These are phyloP conservation scores for Chrysanthemum lavandulifolium DNA, from an alignment of 129 eudicot species.

Conservation along the genomic window DNA sequence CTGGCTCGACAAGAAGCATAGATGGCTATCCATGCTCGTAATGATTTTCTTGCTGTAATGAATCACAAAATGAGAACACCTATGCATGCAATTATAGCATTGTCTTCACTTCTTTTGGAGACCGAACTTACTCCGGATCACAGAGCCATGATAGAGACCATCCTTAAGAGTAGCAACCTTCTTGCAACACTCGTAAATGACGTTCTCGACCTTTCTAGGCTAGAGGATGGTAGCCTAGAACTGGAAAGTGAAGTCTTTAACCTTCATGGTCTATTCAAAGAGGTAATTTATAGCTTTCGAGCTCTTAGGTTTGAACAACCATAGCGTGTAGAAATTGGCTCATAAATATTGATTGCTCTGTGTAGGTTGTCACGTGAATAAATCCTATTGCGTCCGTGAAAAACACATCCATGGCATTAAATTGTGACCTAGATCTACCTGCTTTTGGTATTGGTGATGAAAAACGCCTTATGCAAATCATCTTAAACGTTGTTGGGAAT, in stretches of 20 bases:
- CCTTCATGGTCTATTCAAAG: constrained; percentile 46
- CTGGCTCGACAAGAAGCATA: constrained; percentile 66
- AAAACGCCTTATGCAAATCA: constrained; percentile 53
- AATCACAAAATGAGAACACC: constrained; percentile 72
- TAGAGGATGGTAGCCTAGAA: constrained; percentile 65
- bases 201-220: constrained; percentile 62
- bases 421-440: constrained; percentile 50
- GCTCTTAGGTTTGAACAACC: not conserved
- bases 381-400: constrained; percentile 62
- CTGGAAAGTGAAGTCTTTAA: constrained; percentile 42
- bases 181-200: constrained; percentile 58
- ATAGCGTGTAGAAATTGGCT: constrained; percentile 15
- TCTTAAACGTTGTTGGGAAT: constrained; percentile 57
- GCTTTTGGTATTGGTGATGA: constrained; percentile 57
- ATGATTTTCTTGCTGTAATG: constrained; percentile 62
- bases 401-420: constrained; percentile 43
- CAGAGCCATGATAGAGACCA: constrained; percentile 58
- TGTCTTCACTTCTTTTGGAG: constrained; percentile 56
- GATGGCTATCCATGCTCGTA: constrained; percentile 68
- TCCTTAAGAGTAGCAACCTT: constrained; percentile 58
- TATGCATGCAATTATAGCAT: constrained; percentile 53
- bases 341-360: not conserved
- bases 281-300: constrained; percentile 35
- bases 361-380: constrained; percentile 47
- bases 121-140: constrained; percentile 67